Evolutionary conservation across 2,329 filamentous ascomycete genomes (phyloP), one percentile per base, ranked within the genome.

Genomic region (Nemania sp.): DNA sequence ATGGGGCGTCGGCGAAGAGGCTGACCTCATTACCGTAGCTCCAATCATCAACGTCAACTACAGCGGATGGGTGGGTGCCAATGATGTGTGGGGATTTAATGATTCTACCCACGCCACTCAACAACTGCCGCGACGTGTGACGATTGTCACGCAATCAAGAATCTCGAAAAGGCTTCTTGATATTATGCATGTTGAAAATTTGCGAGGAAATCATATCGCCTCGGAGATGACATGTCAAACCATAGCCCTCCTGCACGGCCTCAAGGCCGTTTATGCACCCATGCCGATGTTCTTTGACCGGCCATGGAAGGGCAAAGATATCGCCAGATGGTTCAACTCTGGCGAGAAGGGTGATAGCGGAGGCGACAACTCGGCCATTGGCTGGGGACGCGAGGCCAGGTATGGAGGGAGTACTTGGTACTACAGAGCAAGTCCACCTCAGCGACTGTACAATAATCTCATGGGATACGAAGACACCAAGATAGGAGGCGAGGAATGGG

Each of bases 221-320:
- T 90, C 90, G 0, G 90, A 94, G 72, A 92, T 94, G 90, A 90
- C 87, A 62, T 86, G 90, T 0, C 87, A 89, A 57, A 89, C 89
- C 0, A 84, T 89, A 25, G 86, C 89, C 0, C 80, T 94, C 17
- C 84, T 92, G 64, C 90, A 95, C 72, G 90, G 91, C 5, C 79
- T 93, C 50, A 94, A 94, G 76, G 87, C 89, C 4, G 88, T 92
- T 3, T 91, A 88, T 69, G 89, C 87, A 11, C 90, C 90, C 11
- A 90, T 93, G 74, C 90, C 90, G 1, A 85, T 93, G 48, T 93
- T 87, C 74, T 90, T 92, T 69, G 90, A 94, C 74, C 85, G 90
- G 62, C 83, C 89, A 51, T 92, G 89, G 89, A 76, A 77, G 32
- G 79, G 81, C 2, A 74, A 77, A 32, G 81, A 81, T 60, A 72